These are phyloP conservation scores for Monilinia vaccinii-corymbosi DNA, from an alignment of 2,329 filamentous ascomycete genomes.

Conservation along the genomic window DNA sequence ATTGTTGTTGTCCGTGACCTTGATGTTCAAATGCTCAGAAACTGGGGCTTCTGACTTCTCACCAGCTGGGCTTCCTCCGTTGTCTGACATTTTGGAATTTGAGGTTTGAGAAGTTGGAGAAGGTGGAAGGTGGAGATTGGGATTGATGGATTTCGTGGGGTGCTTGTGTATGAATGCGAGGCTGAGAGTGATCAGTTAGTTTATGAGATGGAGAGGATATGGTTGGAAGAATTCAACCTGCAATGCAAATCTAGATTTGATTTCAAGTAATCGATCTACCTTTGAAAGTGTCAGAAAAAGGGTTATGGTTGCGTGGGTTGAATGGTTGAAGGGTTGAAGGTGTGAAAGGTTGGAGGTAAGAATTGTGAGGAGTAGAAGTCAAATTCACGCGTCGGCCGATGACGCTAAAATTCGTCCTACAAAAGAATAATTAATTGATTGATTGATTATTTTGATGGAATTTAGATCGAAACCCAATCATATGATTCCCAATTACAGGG, in stretches of 20 bases:
- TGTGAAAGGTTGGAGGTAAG: not conserved
- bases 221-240: not conserved
- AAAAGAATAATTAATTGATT: not conserved
- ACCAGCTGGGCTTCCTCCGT: slow-evolving; percentile 37
- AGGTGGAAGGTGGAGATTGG: not conserved
- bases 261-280: not conserved
- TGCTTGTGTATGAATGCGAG: not conserved
- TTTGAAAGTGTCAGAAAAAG: not conserved
- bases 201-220: not conserved
- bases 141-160: slow-evolving; percentile 1
- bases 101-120: slow-evolving; percentile 11
- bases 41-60: slow-evolving; percentile 26
- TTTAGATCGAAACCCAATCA: too few relatives aligned
- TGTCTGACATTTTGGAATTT: slow-evolving; percentile 32
- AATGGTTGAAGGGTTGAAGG: too few relatives aligned
- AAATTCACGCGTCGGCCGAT: slow-evolving; percentile 9
- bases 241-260: not conserved
- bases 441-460: not conserved
- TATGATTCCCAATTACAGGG: too few relatives aligned
- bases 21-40: slow-evolving; percentile 92
- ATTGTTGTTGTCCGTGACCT: slow-evolving; percentile 98
- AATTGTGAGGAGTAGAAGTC: not conserved
- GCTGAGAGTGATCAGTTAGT: not conserved
- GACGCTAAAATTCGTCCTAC: slow-evolving; percentile 4
- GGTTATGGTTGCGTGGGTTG: not conserved